Base-by-base conservation (phyloP, 2,329 filamentous ascomycete genomes). In the Penicillium sp. region DNA sequence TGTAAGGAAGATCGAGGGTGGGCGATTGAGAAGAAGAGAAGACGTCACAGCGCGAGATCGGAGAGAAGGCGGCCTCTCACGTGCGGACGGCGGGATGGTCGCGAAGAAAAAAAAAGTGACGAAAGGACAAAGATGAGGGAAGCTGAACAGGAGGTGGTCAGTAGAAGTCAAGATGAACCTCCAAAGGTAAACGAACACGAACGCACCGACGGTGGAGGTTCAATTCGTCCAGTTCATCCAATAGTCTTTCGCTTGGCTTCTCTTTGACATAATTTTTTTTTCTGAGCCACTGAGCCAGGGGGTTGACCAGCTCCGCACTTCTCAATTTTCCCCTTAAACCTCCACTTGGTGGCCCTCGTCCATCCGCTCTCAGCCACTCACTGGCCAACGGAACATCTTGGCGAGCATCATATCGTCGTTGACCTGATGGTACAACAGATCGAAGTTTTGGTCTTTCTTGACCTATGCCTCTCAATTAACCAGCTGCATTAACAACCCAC, bases 41-140 rank as follows among this genome's bases (percentile, higher is more conserved):
- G 54, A 57, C 54, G 40, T 57, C 54, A 57, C 40, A 37, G 54
- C 42, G 44, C 44, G 54, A 37, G 35, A 24, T 57, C 54, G 42
- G 30, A 47, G 42, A 47, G 54, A 47, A 57, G 54, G 54, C 24
- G 19, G 42, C 1, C 42, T 57, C 54, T 57, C 54, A 57, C 54
- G 50, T 37, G 51, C 56, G 22, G 42, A 49, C 28, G 24, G 17
- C 35, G 24, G 24, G 26, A 26, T 17, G 26, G 28, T 33, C 28
- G 54, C 30, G 19, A 47, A 10, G 30, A 22, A 26, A 4, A 33
- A n/a, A 38, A 26, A 22, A 22, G 19, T n/a, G 33, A 49, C 35
- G 44, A 47, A 35, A 33, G 22, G 9, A 35, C 38, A 37, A 49
- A 15, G 42, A 30, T 30, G 12, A 26, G n/a, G 33, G 3, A 5